Base-by-base conservation (phyloP, 2,329 filamentous ascomycete species). In the Phialemoniopsis sp. region DNA sequence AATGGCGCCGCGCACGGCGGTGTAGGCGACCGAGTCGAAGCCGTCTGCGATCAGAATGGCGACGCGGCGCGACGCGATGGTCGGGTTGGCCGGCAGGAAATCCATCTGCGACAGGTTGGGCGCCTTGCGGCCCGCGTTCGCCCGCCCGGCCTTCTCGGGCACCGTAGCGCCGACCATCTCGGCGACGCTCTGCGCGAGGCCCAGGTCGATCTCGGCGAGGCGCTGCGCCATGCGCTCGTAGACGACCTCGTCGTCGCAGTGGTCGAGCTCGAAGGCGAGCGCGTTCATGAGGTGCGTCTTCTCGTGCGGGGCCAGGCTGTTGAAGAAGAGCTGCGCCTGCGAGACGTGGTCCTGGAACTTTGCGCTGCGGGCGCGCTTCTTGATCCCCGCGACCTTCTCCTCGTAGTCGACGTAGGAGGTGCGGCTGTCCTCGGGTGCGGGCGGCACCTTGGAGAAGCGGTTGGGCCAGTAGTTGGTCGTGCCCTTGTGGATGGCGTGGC, bases 301-400 rank as follows among this genome's bases (percentile, higher is more conserved):
- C 60, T 91, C 87, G 4, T 78, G 66, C 1, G 72, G 63, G 0
- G 78, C 77, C 48, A 91, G 61, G 13, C 84, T 89, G 67, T 91
- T 91, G 67, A 81, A 91, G 67, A 93, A 93, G 2, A 91, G 68
- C 55, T 90, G 85, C 0, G 87, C 86, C 58, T 93, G 87, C 36
- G 76, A 82, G 61, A 78, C 78, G 56, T 91, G 85, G 45, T 93
- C 86, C 46, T 72, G 75, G 70, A 91, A 91, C 64, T 91, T 91
- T 49, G 72, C 72, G 46, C 80, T 85, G 54, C 77, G 70, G 6
- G 82, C 67, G 10, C 87, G 79, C 14, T 73, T 66, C 66, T 93
- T 91, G 56, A 87, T 80, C 4, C 86, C 86, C 5, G 67, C 68
- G 2, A 87, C 63, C 58, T 81, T 83, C 43, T 78, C 66, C 0